Percentiles rank a stretch among this genome's conserved stretches.
Conservation (phyloP, 345 rosid species). For the Brassica rapa region DNA sequence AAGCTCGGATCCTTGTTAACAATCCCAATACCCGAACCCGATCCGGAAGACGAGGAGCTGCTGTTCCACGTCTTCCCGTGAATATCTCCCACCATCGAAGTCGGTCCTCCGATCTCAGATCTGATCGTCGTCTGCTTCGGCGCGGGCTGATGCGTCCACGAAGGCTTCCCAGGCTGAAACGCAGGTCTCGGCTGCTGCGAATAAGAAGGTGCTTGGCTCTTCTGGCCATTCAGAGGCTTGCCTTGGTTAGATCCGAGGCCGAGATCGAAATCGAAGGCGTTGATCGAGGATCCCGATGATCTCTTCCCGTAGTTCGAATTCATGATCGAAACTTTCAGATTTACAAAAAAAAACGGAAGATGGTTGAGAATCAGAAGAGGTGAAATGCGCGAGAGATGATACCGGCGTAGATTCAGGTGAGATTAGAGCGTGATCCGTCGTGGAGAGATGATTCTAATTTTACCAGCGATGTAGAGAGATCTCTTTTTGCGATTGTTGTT, state of each 20-base stretch:
- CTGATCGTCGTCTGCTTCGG: slow-evolving; percentile 48
- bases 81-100: slow-evolving; percentile 90
- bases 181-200: slow-evolving; percentile 68
- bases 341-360: not conserved
- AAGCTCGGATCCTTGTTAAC: slow-evolving; percentile 70
- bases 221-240: slow-evolving; percentile 71
- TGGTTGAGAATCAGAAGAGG: not conserved
- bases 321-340: slow-evolving; percentile 42
- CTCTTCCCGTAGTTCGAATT: slow-evolving; percentile 64
- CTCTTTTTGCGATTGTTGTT: slow-evolving; percentile 19
- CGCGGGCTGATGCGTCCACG: slow-evolving; percentile 91
- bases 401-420: not conserved
- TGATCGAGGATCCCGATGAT: slow-evolving; percentile 57
- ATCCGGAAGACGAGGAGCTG: slow-evolving; percentile 39
- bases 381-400: slow-evolving; percentile 23
- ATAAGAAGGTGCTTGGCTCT: slow-evolving; percentile 52
- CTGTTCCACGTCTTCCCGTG: slow-evolving; percentile 76
- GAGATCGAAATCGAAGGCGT: slow-evolving; percentile 67
- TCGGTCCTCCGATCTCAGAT: slow-evolving; percentile 52
- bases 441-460: slow-evolving; percentile 26
- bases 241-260: slow-evolving; percentile 75
- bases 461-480: slow-evolving; percentile 21
- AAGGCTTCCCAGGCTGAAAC: slow-evolving; percentile 75
- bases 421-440: slow-evolving; percentile 25
- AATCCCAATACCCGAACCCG: slow-evolving; percentile 62